Evolutionary conservation across 164 flowering plant genomes (phyloP), one percentile per base, ranked within the genome.

Genomic region (Sedum album): DNA sequence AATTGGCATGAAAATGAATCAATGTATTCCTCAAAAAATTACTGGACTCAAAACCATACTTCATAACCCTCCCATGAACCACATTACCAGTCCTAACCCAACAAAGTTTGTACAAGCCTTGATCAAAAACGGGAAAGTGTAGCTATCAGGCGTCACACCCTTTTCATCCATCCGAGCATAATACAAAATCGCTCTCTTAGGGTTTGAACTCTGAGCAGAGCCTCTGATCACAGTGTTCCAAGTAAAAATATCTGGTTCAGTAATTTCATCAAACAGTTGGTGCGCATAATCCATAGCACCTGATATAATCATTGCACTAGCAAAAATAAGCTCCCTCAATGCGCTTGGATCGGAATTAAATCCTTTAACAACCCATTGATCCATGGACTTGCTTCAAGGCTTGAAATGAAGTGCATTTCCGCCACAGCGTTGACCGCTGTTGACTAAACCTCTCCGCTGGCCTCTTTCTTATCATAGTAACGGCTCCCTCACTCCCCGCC

Each of bases 151-250:
- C 65, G 53, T 67, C n/a, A n/a, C n/a, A n/a, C n/a, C n/a, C n/a
- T n/a, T n/a, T n/a, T n/a, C n/a, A n/a, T n/a, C n/a, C n/a, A n/a
- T n/a, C n/a, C n/a, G n/a, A n/a, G n/a, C n/a, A n/a, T n/a, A n/a
- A n/a, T n/a, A n/a, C n/a, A n/a, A 72, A 68, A 90, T 60, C 2
- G 93, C 80, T 0, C 78, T 72, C 10, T 46, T 60, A 31, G 93
- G 90, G 20, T 70, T 67, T 17, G 69, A 65, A 70, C 90, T 86
- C 69, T 83, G 87, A 67, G 88, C 79, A 21, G 85, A 84, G 73
- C 90, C 96, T 71, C 93, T 78, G 2, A 88, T 80, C 76, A 88
- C 77, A 23, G 90, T 82, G 74, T 90, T 90, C 85, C 89, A 90
- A 77, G 82, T 86, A 79, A 86, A 88, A 66, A 49, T 68, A 57